phyloP scores from a whole-genome alignment of 768 basidiomycete genomes.

The Naganishia vishniacii region DNA sequence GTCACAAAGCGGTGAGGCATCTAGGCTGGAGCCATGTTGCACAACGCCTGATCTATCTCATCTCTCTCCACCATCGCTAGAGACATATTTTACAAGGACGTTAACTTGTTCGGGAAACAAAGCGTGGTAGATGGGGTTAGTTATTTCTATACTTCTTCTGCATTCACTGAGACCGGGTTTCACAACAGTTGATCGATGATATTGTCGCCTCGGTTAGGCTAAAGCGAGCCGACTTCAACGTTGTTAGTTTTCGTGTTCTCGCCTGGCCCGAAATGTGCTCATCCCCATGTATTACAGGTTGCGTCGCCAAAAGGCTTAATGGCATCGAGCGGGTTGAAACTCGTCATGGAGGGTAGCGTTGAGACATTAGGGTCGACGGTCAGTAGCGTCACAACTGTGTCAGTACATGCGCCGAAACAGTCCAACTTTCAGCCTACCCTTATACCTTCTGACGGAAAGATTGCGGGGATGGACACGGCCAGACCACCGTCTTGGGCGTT shows the following conservation, averaged over 20 bases:
- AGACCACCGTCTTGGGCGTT: conserved; percentile 67
- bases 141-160: conserved; percentile 6
- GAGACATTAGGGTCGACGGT: conserved; percentile 26
- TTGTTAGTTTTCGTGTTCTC: conserved; percentile 55
- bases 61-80: conserved; percentile 49
- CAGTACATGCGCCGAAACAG: background rate
- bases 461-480: conserved; percentile 59
- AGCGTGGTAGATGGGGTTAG: conserved; percentile 68
- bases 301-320: conserved; percentile 80
- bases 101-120: conserved; percentile 70
- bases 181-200: conserved; percentile 79
- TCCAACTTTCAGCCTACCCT: conserved; percentile 58
- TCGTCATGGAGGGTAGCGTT: conserved; percentile 51
- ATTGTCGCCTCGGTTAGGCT: conserved; percentile 75
- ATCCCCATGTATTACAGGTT: conserved; percentile 54
- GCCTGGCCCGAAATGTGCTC: conserved; percentile 17
- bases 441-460: conserved; percentile 71
- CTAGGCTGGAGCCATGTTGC: background rate
- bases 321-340: conserved; percentile 60
- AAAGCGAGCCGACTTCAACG: conserved; percentile 68
- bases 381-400: background rate
- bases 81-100: conserved; percentile 84
- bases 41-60: background rate
- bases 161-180: background rate
- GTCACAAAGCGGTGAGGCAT: conserved; percentile 14